These are phyloP conservation scores for Leucoagaricus sp. DNA, from an alignment of 1,284 basidiomycete species.

Conservation along the genomic window DNA sequence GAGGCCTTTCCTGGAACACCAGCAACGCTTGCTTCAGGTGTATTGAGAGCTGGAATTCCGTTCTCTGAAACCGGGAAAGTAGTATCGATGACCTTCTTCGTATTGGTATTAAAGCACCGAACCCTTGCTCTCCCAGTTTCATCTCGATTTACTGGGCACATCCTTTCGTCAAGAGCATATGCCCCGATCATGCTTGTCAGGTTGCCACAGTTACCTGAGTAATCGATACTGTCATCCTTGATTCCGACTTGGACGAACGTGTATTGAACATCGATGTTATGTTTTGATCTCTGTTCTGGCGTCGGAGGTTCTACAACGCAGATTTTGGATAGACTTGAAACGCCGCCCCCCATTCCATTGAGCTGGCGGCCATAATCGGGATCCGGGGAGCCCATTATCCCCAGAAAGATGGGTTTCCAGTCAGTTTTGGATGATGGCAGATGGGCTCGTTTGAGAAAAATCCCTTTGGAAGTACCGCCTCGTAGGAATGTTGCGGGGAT, in stretches of 20 bases:
- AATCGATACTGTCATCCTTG: conserved; percentile 57
- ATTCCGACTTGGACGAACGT: conserved; percentile 67
- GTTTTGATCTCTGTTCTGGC: conserved; percentile 28
- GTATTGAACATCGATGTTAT: conserved; percentile 60
- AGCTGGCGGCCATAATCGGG: conserved; percentile 72
- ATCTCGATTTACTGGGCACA: conserved; percentile 31
- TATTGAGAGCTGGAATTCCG: conserved; percentile 45
- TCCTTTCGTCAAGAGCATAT: conserved; percentile 63
- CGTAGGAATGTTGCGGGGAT: conserved; percentile 64
- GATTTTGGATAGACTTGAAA: conserved; percentile 81
- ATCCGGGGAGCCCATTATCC: conserved; percentile 86
- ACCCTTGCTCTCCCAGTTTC: conserved; percentile 40
- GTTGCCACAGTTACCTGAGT: conserved; percentile 73
- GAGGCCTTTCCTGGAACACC: conserved; percentile 70
- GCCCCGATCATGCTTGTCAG: conserved; percentile 68
- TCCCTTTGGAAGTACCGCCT: conserved; percentile 81
- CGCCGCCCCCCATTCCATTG: conserved; percentile 83
- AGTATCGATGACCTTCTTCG: conserved; percentile 64
- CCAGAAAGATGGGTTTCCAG: conserved; percentile 67
- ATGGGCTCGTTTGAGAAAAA: conserved; percentile 57
- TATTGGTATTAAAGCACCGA: conserved; percentile 68
- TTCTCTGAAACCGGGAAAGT: conserved; percentile 53
- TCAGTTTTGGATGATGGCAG: conserved; percentile 50
- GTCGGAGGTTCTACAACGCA: conserved; percentile 62
- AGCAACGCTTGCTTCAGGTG: conserved; percentile 54